These are phyloP conservation scores for Pichia kudriavzevii DNA, from an alignment of 1,139 yeast genomes.

Conservation along the genomic window DNA sequence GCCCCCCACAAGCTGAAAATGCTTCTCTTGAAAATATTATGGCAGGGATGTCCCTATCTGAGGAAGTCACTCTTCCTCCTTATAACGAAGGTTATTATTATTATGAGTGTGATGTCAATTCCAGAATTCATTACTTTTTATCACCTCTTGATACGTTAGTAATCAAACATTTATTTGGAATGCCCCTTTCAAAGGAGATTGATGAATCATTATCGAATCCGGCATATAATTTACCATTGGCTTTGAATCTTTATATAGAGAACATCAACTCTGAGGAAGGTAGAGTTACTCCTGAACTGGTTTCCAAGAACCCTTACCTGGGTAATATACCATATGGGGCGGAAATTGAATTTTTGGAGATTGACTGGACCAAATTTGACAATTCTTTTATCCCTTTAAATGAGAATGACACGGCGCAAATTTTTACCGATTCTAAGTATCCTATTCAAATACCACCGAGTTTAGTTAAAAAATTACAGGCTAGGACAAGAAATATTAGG, in stretches of 20 bases:
- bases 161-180: slow-evolving; percentile 8
- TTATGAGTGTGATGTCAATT: slow-evolving; percentile 35
- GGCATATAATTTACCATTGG: slow-evolving; percentile 12
- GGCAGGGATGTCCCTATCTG: neutral
- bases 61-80: slow-evolving; percentile 8
- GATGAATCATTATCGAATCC: slow-evolving; percentile 1
- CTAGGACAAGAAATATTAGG: slow-evolving; percentile 47
- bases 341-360: slow-evolving; percentile 73
- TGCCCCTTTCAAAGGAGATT: slow-evolving; percentile 1
- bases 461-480: slow-evolving; percentile 54
- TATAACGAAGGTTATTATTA: slow-evolving; percentile 13
- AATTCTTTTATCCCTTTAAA: slow-evolving; percentile 7
- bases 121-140: slow-evolving; percentile 58
- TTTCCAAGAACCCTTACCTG: slow-evolving; percentile 63
- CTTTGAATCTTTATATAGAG: slow-evolving; percentile 35
- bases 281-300: slow-evolving; percentile 44
- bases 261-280: slow-evolving; percentile 57
- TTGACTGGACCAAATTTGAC: slow-evolving; percentile 56
- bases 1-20: slow-evolving; percentile 2
- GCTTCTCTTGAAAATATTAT: neutral
- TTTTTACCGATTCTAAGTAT: slow-evolving; percentile 20
- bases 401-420: slow-evolving; percentile 26
- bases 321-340: slow-evolving; percentile 82
- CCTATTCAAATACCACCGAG: slow-evolving; percentile 47
- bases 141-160: slow-evolving; percentile 77